Conservation (phyloP, 345 rosid species). For the Combretum micranthum region DNA sequence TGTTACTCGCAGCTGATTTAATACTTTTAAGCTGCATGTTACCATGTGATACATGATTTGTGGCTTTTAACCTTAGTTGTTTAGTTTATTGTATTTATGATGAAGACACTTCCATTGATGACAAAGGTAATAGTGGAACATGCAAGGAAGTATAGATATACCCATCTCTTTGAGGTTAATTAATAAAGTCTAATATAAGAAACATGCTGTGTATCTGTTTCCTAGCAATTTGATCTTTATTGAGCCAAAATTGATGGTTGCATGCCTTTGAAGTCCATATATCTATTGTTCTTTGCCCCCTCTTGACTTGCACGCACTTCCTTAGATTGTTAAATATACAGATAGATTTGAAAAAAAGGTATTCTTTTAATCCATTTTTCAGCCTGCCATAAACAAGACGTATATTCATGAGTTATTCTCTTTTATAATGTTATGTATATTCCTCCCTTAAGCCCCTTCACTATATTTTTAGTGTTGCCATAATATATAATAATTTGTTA, state of each 20-base stretch:
- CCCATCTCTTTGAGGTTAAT: slow-evolving; percentile 74
- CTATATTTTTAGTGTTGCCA: no score
- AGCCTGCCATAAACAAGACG: slow-evolving; percentile 73
- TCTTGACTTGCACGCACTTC: not conserved
- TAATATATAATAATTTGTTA: no score
- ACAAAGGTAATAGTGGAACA: slow-evolving; percentile 60
- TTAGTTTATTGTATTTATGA: not conserved
- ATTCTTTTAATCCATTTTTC: slow-evolving; percentile 91
- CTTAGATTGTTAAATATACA: slow-evolving; percentile 60
- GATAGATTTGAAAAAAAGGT: slow-evolving; percentile 65
- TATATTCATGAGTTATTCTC: slow-evolving; percentile 7
- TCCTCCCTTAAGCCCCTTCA: no score
- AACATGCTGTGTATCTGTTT: slow-evolving; percentile 3
- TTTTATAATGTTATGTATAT: no score
- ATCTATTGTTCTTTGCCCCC: not conserved
- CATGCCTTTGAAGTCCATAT: not conserved
- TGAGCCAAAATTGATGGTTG: slow-evolving; percentile 1
- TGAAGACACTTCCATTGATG: slow-evolving; percentile 74
- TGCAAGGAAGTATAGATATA: slow-evolving; percentile 90
- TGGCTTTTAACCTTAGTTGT: no score
- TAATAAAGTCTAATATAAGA: not conserved
- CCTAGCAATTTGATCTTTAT: slow-evolving; percentile 5
- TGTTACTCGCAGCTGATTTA: no score
- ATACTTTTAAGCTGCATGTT: no score
- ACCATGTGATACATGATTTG: no score